Evolutionary conservation across 352 stramenopile species (phyloP).

Genomic region (Albugo laibachii): DNA sequence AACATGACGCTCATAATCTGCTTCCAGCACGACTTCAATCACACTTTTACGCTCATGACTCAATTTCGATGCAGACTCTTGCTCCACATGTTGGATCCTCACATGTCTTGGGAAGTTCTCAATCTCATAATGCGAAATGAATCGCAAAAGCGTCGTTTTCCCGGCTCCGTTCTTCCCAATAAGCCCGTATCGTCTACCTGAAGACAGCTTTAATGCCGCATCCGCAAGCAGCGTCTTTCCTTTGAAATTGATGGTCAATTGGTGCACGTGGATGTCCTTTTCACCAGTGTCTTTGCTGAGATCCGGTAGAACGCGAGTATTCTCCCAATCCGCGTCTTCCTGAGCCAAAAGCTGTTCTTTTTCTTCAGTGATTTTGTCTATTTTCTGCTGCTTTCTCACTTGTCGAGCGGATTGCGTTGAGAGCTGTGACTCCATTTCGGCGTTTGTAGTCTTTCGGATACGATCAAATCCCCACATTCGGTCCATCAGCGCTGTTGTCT

Average conservation of each 20-base stretch:
- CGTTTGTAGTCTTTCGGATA: slow-evolving; percentile 57
- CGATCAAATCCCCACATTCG: slow-evolving; percentile 78
- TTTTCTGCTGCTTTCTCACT: slow-evolving; percentile 57
- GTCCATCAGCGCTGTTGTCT: slow-evolving; percentile 45
- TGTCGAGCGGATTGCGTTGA: slow-evolving; percentile 60
- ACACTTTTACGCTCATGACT: slow-evolving; percentile 70
- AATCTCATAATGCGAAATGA: slow-evolving; percentile 92
- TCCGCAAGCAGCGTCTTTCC: slow-evolving; percentile 76
- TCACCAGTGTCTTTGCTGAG: slow-evolving; percentile 61
- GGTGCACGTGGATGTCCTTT: slow-evolving; percentile 74
- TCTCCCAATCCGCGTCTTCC: slow-evolving; percentile 60
- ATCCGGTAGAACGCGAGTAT: slow-evolving; percentile 50
- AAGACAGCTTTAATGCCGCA: slow-evolving; percentile 73
- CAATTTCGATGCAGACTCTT: slow-evolving; percentile 82
- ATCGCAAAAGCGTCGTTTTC: slow-evolving; percentile 92
- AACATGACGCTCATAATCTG: slow-evolving; percentile 85
- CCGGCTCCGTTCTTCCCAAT: slow-evolving; percentile 84
- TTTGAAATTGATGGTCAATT: slow-evolving; percentile 80
- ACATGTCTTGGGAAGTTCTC: slow-evolving; percentile 92
- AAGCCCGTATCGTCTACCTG: slow-evolving; percentile 77
- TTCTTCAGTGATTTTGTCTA: slow-evolving; percentile 39
- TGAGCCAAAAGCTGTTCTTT: slow-evolving; percentile 31
- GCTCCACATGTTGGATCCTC: slow-evolving; percentile 89
- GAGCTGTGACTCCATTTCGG: slow-evolving; percentile 49
- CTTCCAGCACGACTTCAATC: slow-evolving; percentile 86